These are phyloP conservation scores for Colletotrichum sp. DNA, from an alignment of 2,329 filamentous ascomycete genomes.

Conservation along the genomic window DNA sequence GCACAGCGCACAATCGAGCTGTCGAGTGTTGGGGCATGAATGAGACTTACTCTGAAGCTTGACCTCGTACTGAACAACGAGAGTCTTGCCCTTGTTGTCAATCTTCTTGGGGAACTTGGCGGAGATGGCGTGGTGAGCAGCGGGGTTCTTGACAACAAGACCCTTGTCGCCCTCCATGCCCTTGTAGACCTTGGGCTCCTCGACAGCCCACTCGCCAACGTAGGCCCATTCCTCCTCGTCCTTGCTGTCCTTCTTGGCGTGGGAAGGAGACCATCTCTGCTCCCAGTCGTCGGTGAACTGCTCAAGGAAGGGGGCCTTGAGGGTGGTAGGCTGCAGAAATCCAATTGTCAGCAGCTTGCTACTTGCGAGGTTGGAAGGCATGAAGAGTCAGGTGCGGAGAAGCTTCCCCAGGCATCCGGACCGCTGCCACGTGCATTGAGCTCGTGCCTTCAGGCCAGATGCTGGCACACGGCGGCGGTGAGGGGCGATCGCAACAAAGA, in stretches of 20 bases:
- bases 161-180: conserved; percentile 96
- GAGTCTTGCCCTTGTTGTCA: conserved; percentile 94
- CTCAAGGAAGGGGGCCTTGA: conserved; percentile 96
- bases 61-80: conserved; percentile 98
- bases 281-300: conserved; percentile 99
- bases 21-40: not conserved
- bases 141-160: conserved; percentile 96
- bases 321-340: conserved; percentile 71
- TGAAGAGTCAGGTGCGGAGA: not conserved
- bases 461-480: not conserved
- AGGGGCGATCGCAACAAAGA: conserved; percentile 1
- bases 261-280: conserved; percentile 88
- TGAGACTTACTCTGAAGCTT: conserved; percentile 89
- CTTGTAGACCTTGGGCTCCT: conserved; percentile 90
- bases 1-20: not conserved
- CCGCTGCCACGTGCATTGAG: not conserved
- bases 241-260: conserved; percentile 92
- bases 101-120: conserved; percentile 97
- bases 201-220: conserved; percentile 94
- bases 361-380: too few relatives aligned
- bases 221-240: conserved; percentile 97
- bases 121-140: conserved; percentile 98
- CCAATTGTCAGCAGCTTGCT: not conserved
- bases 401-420: conserved; percentile 17
- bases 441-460: conserved; percentile 1